Evolutionary conservation across 306 rosid species (phyloP).

Genomic region (Echinosophora koreensis): DNA sequence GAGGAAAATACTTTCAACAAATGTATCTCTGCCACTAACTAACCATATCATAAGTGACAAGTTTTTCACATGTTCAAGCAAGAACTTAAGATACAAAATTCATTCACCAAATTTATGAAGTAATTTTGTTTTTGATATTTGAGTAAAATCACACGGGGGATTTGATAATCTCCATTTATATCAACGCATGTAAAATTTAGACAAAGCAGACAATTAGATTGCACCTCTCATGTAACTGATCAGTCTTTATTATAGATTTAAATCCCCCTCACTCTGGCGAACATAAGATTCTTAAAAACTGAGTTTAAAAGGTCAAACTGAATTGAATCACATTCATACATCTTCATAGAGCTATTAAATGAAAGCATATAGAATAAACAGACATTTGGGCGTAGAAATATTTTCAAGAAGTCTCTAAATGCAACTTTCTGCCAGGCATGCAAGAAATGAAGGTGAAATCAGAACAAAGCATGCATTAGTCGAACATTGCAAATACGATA

Average conservation of each 20-base stretch:
- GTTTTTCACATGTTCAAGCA: neutral
- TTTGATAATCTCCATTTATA: neutral
- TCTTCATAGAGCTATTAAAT: neutral
- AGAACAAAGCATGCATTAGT: conserved; percentile 6
- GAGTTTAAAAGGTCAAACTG: neutral
- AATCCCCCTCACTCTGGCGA: no score
- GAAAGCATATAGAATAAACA: neutral
- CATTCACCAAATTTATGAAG: neutral
- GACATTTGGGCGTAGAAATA: neutral
- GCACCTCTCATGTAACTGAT: neutral
- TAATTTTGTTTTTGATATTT: neutral
- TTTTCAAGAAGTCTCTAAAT: conserved; percentile 7
- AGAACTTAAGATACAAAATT: neutral
- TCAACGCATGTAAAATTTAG: neutral
- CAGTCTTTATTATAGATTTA: neutral
- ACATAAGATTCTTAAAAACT: no score
- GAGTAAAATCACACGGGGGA: neutral
- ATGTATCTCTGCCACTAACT: neutral
- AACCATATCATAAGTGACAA: neutral
- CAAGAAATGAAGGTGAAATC: conserved; percentile 8
- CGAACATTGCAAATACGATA: neutral
- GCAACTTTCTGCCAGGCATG: neutral
- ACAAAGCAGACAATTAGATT: neutral
- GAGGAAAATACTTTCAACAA: neutral
- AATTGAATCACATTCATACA: neutral